Evolutionary conservation across 768 basidiomycete genomes (phyloP).

Genomic region (Russula olivacea): DNA sequence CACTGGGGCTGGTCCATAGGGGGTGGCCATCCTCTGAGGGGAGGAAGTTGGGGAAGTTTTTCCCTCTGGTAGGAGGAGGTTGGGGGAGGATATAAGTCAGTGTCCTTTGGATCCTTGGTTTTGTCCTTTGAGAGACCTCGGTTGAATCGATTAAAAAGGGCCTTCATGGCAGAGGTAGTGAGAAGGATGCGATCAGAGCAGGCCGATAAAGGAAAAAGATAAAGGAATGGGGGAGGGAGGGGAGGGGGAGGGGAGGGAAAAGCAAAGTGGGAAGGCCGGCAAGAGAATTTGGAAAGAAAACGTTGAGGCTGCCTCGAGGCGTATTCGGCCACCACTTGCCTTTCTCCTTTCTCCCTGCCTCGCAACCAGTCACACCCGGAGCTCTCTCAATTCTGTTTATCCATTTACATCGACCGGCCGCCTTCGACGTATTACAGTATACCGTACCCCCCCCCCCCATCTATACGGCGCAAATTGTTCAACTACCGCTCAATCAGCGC

Average conservation of each 20-base stretch:
- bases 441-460: too few species aligned
- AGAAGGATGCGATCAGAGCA: slow-evolving; percentile 17
- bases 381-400: neutral
- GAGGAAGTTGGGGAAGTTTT: slow-evolving; percentile 54
- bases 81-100: slow-evolving; percentile 23
- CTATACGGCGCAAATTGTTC: slow-evolving; percentile 54
- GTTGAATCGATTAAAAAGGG: slow-evolving; percentile 73
- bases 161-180: slow-evolving; percentile 57
- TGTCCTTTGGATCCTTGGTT: slow-evolving; percentile 43
- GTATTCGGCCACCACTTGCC: neutral
- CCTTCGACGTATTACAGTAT: slow-evolving; percentile 44
- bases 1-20: slow-evolving; percentile 28
- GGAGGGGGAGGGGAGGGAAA: slow-evolving; percentile 19
- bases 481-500: slow-evolving; percentile 70
- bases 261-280: slow-evolving; percentile 18
- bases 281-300: slow-evolving; percentile 10
- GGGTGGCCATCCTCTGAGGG: slow-evolving; percentile 59
- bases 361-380: slow-evolving; percentile 33
- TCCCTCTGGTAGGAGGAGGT: slow-evolving; percentile 40
- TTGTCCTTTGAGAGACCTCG: slow-evolving; percentile 59
- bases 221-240: slow-evolving; percentile 24
- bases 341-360: slow-evolving; percentile 44
- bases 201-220: slow-evolving; percentile 20
- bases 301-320: slow-evolving; percentile 21
- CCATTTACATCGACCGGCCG: slow-evolving; percentile 36